These are phyloP conservation scores for Rhizopus microsporus DNA, from an alignment of 371 early-diverging fungal species.

Conservation along the genomic window DNA sequence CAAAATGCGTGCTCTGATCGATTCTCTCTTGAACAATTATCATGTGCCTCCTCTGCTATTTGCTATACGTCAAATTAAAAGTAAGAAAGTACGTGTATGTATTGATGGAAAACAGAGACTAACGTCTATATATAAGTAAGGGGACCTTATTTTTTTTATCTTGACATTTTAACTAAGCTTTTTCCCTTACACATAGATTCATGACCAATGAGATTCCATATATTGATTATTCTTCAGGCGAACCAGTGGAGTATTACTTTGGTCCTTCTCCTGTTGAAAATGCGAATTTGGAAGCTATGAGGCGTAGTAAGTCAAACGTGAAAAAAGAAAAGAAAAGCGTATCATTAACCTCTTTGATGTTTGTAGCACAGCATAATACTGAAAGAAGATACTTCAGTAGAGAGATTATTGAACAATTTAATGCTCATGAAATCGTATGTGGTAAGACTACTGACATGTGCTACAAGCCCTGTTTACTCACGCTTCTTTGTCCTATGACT, in stretches of 20 bases:
- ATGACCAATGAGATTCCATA: slow-evolving; percentile 41
- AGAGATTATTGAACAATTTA: slow-evolving; percentile 20
- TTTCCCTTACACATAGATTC: slow-evolving; percentile 22
- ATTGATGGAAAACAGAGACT: slow-evolving; percentile 47
- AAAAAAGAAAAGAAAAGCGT: too few relatives aligned
- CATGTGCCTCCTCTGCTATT: slow-evolving; percentile 42
- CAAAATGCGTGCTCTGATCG: slow-evolving; percentile 40
- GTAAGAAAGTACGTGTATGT: slow-evolving; percentile 19
- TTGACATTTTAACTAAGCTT: neutral
- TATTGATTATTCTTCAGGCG: slow-evolving; percentile 14
- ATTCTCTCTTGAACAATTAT: slow-evolving; percentile 38
- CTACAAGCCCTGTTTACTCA: neutral
- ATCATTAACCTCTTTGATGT: neutral
- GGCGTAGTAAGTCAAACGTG: neutral
- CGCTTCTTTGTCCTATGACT: neutral
- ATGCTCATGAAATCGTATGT: slow-evolving; percentile 23
- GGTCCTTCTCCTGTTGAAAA: slow-evolving; percentile 5
- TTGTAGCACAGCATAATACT: neutral
- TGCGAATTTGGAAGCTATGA: neutral
- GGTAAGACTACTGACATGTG: slow-evolving; percentile 19
- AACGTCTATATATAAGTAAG: slow-evolving; percentile 33
- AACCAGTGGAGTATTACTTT: slow-evolving; percentile 13
- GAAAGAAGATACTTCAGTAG: slow-evolving; percentile 5
- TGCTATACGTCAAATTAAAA: slow-evolving; percentile 16
- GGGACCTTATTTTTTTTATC: neutral